These are phyloP conservation scores for Gliomastix tumulicola DNA, from an alignment of 2,329 filamentous ascomycete genomes.

Conservation along the genomic window DNA sequence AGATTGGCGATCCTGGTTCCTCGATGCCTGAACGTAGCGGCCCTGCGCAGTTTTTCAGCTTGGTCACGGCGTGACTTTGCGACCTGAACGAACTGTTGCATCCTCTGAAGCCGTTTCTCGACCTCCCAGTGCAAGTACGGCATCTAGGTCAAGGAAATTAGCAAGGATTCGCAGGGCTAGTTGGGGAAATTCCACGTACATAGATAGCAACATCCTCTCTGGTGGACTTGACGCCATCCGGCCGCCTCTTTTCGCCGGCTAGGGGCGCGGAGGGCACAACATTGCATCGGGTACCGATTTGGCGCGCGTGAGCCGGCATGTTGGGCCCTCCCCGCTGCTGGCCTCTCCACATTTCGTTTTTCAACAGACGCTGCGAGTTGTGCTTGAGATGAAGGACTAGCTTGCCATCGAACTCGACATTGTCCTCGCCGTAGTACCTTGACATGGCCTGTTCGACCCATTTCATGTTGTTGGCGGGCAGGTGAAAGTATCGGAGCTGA, in stretches of 20 bases:
- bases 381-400: slow-evolving; percentile 5
- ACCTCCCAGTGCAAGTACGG: slow-evolving; percentile 11
- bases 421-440: slow-evolving; percentile 11
- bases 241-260: background rate
- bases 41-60: slow-evolving; percentile 5
- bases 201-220: slow-evolving; percentile 9
- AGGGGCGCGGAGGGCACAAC: slow-evolving; percentile 8
- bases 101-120: slow-evolving; percentile 9
- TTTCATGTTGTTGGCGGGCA: slow-evolving; percentile 17
- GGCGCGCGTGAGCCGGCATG: slow-evolving; percentile 8
- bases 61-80: slow-evolving; percentile 8
- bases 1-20: slow-evolving; percentile 6
- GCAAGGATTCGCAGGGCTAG: background rate
- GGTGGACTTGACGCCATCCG: background rate
- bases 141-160: slow-evolving; percentile 5
- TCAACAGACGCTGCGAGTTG: slow-evolving; percentile 10
- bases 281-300: slow-evolving; percentile 9
- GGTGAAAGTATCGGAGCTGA: slow-evolving; percentile 13
- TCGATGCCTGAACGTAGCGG: slow-evolving; percentile 5
- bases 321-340: slow-evolving; percentile 8
- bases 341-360: slow-evolving; percentile 10
- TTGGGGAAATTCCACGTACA: slow-evolving; percentile 3
- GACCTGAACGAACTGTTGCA: slow-evolving; percentile 9
- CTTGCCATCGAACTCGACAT: slow-evolving; percentile 7
- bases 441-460: slow-evolving; percentile 16